phyloP scores from a whole-genome alignment of 495 filamentous ascomycete species.

The Xanthoparmelia taractica region DNA sequence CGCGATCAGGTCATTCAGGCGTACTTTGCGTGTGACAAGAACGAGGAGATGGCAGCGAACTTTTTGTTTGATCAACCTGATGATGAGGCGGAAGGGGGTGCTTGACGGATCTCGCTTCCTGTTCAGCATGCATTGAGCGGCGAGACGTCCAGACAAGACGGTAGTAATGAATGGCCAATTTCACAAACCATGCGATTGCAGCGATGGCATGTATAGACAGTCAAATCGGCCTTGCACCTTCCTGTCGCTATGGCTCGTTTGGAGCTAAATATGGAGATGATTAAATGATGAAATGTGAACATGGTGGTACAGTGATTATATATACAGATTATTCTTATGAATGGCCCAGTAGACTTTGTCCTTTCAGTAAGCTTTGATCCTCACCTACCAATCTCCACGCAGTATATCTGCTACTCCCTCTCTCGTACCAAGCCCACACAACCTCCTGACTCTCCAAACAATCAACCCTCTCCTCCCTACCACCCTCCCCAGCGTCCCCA shows the following conservation, averaged over 20 bases:
- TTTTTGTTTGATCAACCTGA: conserved; percentile 96
- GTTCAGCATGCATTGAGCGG: background rate
- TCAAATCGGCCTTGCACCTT: background rate
- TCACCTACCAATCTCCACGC: conserved; percentile 3
- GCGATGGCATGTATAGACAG: background rate
- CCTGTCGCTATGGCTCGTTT: background rate
- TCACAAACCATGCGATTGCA: background rate
- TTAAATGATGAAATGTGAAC: background rate
- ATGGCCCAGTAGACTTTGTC: too few relatives aligned
- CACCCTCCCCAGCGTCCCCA: conserved; percentile 64
- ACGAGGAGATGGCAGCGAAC: conserved; percentile 95
- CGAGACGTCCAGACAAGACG: background rate
- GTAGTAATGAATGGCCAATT: background rate
- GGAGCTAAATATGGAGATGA: background rate
- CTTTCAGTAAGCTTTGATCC: background rate
- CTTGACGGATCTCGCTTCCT: background rate
- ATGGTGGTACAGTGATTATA: background rate
- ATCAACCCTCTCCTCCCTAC: conserved; percentile 72
- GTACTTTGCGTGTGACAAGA: conserved; percentile 99
- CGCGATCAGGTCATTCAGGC: conserved; percentile 93
- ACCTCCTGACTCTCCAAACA: conserved; percentile 59
- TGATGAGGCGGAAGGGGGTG: conserved; percentile 57
- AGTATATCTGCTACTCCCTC: background rate
- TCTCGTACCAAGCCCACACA: conserved; percentile 17
- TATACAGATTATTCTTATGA: background rate